A percentile compares a stretch with the other conserved stretches of the same genome.
Evolutionary conservation across 495 filamentous ascomycete species (phyloP).

Genomic region (Penicillium flavigenum): DNA sequence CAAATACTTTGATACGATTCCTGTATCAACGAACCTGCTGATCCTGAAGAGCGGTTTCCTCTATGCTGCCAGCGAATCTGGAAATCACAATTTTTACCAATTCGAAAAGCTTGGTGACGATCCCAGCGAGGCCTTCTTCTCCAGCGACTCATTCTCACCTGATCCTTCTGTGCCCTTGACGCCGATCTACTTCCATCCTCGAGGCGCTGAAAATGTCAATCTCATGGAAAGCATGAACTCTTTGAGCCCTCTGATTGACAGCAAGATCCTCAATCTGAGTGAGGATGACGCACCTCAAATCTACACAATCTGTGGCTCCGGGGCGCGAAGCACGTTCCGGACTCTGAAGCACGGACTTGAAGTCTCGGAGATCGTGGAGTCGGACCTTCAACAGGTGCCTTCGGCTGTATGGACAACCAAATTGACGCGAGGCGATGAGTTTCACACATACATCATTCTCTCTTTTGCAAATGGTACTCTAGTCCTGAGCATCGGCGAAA

Average conservation of each 20-base stretch:
- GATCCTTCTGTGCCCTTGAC: slow-evolving; percentile 66
- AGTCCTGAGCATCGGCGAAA: slow-evolving; percentile 92
- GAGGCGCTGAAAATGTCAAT: slow-evolving; percentile 75
- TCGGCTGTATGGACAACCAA: slow-evolving; percentile 95
- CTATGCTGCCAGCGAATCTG: slow-evolving; percentile 88
- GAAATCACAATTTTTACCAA: slow-evolving; percentile 94
- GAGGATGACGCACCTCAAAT: slow-evolving; percentile 96
- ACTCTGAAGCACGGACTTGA: slow-evolving; percentile 90
- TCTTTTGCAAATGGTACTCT: slow-evolving; percentile 72
- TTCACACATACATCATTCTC: slow-evolving; percentile 75
- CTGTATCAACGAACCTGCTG: slow-evolving; percentile 77
- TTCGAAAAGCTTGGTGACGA: slow-evolving; percentile 98
- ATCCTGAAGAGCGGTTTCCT: slow-evolving; percentile 96
- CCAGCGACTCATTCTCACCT: slow-evolving; percentile 76
- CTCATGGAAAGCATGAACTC: slow-evolving; percentile 83
- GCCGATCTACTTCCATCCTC: slow-evolving; percentile 80
- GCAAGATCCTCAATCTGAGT: slow-evolving; percentile 82
- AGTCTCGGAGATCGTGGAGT: slow-evolving; percentile 91
- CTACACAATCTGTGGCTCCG: slow-evolving; percentile 84
- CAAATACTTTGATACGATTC: slow-evolving; percentile 97
- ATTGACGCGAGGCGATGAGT: slow-evolving; percentile 75
- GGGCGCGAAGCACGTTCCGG: slow-evolving; percentile 84
- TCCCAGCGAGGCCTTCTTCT: slow-evolving; percentile 81
- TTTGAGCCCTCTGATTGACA: slow-evolving; percentile 87
- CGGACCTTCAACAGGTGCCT: slow-evolving; percentile 80